These are phyloP conservation scores for Gonium pectorale DNA, from an alignment of 139 green algal genomes.

Conservation along the genomic window DNA sequence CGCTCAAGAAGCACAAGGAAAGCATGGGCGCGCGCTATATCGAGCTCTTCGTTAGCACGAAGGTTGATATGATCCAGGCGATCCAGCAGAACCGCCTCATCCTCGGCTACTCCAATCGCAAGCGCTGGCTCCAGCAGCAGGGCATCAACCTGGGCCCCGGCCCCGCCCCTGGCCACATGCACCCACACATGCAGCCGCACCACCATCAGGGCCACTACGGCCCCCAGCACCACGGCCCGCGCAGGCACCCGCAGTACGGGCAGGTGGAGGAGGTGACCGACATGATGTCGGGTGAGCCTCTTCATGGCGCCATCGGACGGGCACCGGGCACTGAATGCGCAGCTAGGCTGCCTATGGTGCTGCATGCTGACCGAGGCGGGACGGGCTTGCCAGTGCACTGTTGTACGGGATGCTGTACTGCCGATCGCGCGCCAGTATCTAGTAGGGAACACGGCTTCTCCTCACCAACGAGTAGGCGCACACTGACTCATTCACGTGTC, in stretches of 20 bases:
- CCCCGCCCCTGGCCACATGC: conserved; percentile 16
- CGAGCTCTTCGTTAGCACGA: conserved; percentile 82
- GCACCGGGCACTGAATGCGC: neutral
- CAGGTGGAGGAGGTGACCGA: conserved; percentile 34
- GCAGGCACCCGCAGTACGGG: conserved; percentile 32
- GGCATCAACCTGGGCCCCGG: conserved; percentile 37
- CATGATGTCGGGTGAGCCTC: conserved; percentile 27
- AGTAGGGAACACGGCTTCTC: too few species aligned
- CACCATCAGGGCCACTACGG: conserved; percentile 24
- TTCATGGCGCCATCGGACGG: too few species aligned
- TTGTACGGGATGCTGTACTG: too few species aligned
- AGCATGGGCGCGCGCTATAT: conserved; percentile 82
- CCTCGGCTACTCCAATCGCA: conserved; percentile 51
- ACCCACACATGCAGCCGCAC: conserved; percentile 26
- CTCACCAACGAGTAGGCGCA: too few species aligned
- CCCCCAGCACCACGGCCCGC: conserved; percentile 12
- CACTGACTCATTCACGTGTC: too few species aligned
- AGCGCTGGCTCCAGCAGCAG: conserved; percentile 57
- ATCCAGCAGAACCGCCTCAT: conserved; percentile 59
- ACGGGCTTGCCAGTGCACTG: too few species aligned
- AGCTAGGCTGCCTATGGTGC: neutral
- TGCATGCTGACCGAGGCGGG: neutral
- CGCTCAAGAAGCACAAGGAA: conserved; percentile 78
- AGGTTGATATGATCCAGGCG: conserved; percentile 60
- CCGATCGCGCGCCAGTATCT: too few species aligned